Percentiles rank a stretch among this genome's conserved stretches.
Conservation (phyloP, 2,329 filamentous ascomycete species). For the Cucurbitaria berberidis region DNA sequence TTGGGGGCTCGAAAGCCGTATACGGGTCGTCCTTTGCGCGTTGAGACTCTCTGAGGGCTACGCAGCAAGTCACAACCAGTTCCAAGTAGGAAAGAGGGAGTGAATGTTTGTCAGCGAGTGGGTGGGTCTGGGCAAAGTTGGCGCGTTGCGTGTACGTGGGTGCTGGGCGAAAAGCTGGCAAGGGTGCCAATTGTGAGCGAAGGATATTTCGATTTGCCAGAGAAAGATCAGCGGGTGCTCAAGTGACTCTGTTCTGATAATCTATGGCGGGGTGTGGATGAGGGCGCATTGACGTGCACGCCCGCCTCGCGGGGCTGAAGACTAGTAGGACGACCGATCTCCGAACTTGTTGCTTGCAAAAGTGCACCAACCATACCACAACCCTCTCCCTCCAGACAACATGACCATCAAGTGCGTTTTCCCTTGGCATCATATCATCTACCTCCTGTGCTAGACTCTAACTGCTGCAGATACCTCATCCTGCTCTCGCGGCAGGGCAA, state of each 20-base stretch:
- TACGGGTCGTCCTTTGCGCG: neutral
- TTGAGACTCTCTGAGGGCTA: neutral
- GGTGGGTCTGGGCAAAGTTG: constrained; percentile 8
- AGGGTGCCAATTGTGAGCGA: no score
- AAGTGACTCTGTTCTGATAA: neutral
- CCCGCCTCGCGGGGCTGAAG: constrained; percentile 32
- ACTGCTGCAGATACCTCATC: constrained; percentile 80
- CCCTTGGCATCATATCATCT: neutral
- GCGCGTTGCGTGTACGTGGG: constrained; percentile 2
- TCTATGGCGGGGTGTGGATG: constrained; percentile 10
- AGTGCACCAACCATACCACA: constrained; percentile 9
- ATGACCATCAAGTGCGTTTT: constrained; percentile 64
- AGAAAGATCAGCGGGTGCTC: neutral
- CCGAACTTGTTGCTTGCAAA: constrained; percentile 15
- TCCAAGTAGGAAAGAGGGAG: neutral
- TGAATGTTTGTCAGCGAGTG: constrained; percentile 30
- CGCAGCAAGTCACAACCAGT: neutral
- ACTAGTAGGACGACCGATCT: constrained; percentile 20
- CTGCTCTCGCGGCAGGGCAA: constrained; percentile 98
- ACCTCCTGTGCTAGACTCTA: neutral
- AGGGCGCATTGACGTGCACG: constrained; percentile 32
- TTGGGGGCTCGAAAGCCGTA: neutral
- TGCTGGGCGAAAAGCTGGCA: neutral
- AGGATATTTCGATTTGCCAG: neutral
- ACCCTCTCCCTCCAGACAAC: constrained; percentile 21